phyloP scores from a whole-genome alignment of 495 filamentous ascomycete genomes.

The Penicillium pulvis region DNA sequence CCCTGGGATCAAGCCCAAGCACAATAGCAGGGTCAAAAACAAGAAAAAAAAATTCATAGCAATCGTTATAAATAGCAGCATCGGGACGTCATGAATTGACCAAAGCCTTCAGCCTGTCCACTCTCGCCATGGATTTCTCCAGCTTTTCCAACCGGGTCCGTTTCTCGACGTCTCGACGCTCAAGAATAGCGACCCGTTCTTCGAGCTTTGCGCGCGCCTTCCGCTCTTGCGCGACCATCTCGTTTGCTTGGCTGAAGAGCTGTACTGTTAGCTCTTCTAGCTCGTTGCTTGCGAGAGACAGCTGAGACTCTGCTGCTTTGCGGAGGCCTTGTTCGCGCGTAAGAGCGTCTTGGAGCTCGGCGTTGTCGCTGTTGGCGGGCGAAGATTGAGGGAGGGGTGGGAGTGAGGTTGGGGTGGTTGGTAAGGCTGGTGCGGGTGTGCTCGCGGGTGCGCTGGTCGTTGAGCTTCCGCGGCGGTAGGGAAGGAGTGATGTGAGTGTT shows the following conservation, averaged over 20 bases:
- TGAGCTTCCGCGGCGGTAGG: slow-evolving; percentile 56
- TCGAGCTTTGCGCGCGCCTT: slow-evolving; percentile 78
- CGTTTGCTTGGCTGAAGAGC: slow-evolving; percentile 91
- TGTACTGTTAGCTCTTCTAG: slow-evolving; percentile 86
- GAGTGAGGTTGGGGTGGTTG: slow-evolving; percentile 23
- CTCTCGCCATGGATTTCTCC: slow-evolving; percentile 74
- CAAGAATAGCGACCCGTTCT: slow-evolving; percentile 68
- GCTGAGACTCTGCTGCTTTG: slow-evolving; percentile 69
- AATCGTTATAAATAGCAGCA: slow-evolving; percentile 21
- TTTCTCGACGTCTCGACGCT: slow-evolving; percentile 72
- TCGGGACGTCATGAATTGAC: slow-evolving; percentile 46
- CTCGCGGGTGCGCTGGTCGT: slow-evolving; percentile 37
- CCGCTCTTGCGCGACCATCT: slow-evolving; percentile 93
- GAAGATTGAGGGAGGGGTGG: slow-evolving; percentile 19
- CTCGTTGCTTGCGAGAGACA: slow-evolving; percentile 72
- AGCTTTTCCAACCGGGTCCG: slow-evolving; percentile 67
- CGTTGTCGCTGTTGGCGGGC: slow-evolving; percentile 33
- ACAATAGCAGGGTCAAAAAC: slow-evolving; percentile 8
- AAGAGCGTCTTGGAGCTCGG: slow-evolving; percentile 70
- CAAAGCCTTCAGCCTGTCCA: slow-evolving; percentile 74
- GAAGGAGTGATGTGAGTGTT: slow-evolving; percentile 68
- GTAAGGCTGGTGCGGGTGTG: slow-evolving; percentile 32
- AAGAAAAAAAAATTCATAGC: slow-evolving; percentile 22
- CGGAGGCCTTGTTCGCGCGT: slow-evolving; percentile 71
- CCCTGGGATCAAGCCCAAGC: slow-evolving; percentile 14